These are phyloP conservation scores for Pseudovirgaria hyperparasitica DNA, from an alignment of 2,329 filamentous ascomycete species.

Conservation along the genomic window DNA sequence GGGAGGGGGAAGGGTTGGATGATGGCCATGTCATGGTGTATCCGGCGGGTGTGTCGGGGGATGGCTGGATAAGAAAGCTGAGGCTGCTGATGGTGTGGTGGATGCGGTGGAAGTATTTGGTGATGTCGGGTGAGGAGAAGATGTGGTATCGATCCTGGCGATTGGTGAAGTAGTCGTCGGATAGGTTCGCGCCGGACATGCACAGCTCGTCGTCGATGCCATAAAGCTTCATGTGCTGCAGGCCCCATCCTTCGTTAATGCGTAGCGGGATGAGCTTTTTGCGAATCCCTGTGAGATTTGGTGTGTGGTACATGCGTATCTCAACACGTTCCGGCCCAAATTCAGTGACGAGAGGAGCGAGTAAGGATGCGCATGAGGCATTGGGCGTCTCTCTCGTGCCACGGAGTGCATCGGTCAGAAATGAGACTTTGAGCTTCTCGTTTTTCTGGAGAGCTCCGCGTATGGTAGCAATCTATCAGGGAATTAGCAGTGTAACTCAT, in stretches of 20 bases:
- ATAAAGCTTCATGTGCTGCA: constrained; percentile 99
- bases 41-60: constrained; percentile 32
- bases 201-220: constrained; percentile 93
- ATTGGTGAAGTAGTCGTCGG: constrained; percentile 90
- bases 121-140: constrained; percentile 65
- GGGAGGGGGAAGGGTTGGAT: constrained; percentile 61
- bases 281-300: constrained; percentile 75
- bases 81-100: constrained; percentile 67
- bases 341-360: constrained; percentile 70
- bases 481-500: not conserved
- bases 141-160: constrained; percentile 90
- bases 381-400: constrained; percentile 83
- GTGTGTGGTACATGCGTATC: constrained; percentile 95
- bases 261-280: constrained; percentile 76
- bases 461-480: constrained; percentile 55
- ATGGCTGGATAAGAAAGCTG: constrained; percentile 67
- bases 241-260: constrained; percentile 95
- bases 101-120: constrained; percentile 69
- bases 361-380: constrained; percentile 74
- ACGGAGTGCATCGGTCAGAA: constrained; percentile 81
- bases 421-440: constrained; percentile 66
- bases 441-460: constrained; percentile 63
- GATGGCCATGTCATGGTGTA: constrained; percentile 60
- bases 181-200: constrained; percentile 78
- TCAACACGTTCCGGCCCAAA: constrained; percentile 79